These are phyloP conservation scores for Choanephora cucurbitarum DNA, from an alignment of 371 early-diverging fungal genomes.

Conservation along the genomic window DNA sequence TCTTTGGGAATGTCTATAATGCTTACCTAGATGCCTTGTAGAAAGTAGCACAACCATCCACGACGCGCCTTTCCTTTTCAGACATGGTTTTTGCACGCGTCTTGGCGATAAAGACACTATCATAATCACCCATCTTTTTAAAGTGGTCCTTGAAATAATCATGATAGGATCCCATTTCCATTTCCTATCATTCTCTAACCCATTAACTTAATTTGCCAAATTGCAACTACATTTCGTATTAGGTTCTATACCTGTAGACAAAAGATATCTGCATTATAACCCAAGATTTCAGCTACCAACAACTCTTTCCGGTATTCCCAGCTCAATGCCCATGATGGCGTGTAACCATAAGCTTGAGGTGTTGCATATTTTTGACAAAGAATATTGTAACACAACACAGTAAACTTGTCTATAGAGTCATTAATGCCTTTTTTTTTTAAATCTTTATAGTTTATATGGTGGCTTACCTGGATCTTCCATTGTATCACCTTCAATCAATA, in stretches of 20 bases:
- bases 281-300: conserved; percentile 86
- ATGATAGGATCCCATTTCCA: conserved; percentile 85
- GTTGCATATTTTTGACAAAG: conserved; percentile 93
- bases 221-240: no score
- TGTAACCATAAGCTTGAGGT: conserved; percentile 88
- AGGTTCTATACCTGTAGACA: conserved; percentile 93
- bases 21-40: conserved; percentile 83
- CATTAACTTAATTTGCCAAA: no score
- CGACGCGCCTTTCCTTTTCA: conserved; percentile 83
- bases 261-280: conserved; percentile 91
- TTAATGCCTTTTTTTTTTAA: no score
- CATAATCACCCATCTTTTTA: conserved; percentile 78
- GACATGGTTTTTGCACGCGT: conserved; percentile 92
- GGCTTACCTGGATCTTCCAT: conserved; percentile 39
- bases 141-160: conserved; percentile 82
- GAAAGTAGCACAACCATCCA: conserved; percentile 99
- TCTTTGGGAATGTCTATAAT: no score
- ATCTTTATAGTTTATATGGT: no score
- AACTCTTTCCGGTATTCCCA: conserved; percentile 96
- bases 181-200: no score
- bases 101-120: conserved; percentile 94
- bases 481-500: conserved; percentile 59
- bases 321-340: conserved; percentile 95
- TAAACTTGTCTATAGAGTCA: conserved; percentile 69
- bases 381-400: conserved; percentile 95